A percentile compares a stretch with the other conserved stretches of the same genome.
These are phyloP conservation scores for Phlebiopsis gigantea DNA, from an alignment of 768 basidiomycete genomes.

Conservation along the genomic window DNA sequence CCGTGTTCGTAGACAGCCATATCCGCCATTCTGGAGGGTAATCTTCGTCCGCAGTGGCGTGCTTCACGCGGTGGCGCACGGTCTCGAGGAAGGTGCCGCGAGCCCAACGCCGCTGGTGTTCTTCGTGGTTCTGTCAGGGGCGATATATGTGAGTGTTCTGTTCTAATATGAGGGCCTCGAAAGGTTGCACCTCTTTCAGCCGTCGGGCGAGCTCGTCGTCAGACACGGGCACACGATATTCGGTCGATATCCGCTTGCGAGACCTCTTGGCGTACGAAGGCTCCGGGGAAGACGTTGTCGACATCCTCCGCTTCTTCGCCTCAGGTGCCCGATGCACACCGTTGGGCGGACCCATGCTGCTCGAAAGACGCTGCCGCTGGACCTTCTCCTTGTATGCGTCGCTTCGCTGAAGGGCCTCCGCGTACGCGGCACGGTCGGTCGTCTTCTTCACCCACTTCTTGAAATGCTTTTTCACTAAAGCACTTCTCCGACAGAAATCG, in stretches of 20 bases:
- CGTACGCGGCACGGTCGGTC: constrained; percentile 43
- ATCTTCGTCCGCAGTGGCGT: constrained; percentile 19
- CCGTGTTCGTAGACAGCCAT: constrained; percentile 74
- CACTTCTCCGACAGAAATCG: constrained; percentile 2
- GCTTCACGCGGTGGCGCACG: constrained; percentile 35
- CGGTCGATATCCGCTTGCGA: constrained; percentile 32
- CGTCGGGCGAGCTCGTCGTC: constrained; percentile 63
- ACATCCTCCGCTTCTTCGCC: constrained; percentile 23
- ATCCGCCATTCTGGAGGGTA: constrained; percentile 46
- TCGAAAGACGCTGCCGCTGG: constrained; percentile 28
- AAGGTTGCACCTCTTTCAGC: constrained; percentile 56
- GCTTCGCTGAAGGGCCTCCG: constrained; percentile 56
- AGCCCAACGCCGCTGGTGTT: constrained; percentile 70
- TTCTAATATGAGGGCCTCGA: neutral
- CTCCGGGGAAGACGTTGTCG: constrained; percentile 17
- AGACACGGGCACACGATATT: constrained; percentile 49
- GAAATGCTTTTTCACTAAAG: constrained; percentile 38
- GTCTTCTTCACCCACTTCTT: constrained; percentile 42
- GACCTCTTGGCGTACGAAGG: constrained; percentile 26
- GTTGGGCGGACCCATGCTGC: constrained; percentile 16
- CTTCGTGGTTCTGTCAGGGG: constrained; percentile 58
- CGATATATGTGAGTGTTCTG: neutral
- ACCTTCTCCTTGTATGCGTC: constrained; percentile 57
- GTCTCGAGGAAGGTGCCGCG: constrained; percentile 60
- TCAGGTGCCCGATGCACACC: neutral